Evolutionary conservation across 495 filamentous ascomycete species (phyloP), one percentile per base, ranked within the genome.

Genomic region (Durotheca rogersii): DNA sequence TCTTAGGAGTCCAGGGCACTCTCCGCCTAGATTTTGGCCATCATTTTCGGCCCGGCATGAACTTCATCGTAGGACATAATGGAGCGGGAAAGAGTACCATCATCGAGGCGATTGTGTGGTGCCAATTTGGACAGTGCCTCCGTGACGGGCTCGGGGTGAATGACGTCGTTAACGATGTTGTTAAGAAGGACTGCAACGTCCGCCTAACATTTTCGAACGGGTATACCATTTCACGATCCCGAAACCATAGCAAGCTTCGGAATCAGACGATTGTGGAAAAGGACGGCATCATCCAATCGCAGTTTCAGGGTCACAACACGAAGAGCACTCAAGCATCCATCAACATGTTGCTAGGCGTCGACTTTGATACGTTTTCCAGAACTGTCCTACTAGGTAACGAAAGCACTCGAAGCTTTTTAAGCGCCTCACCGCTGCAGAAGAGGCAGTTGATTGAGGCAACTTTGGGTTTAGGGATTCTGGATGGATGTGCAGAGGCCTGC

Each of bases 31-130:
- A 65, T 34, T 69, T 69, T 36, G 33, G 45, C 29, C 29, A 51
- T 15, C 45, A 62, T 16, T 50, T 66, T 20, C 45, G 42, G 7
- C 65, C 43, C 1, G 66, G 66, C 16, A 55, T 65, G 25, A 62
- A 55, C 36, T 60, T 67, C 14, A 46, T 65, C 12, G 43, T 53
- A 10, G 62, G 62, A 11, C 35, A 37, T 25, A 65, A 65, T 23
- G 62, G 62, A 4, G 52, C 64, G 3, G 64, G 64, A 12, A 64
- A 69, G 38, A 66, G 62, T 44, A 64, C 63, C 3, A 25, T 69
- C 2, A 45, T 69, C 12, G 66, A 69, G 38, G 66, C 66, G n/a
- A 56, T 66, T 12, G 60, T 61, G 2, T 69, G 65, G 66, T 69
- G 62, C 27, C 66, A 67, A 20, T 69, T 67, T 20, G 66, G 66